A percentile compares a stretch with the other conserved stretches of the same genome.
phyloP scores from a whole-genome alignment of 163 green algal genomes.

The Prototheca cutis region DNA sequence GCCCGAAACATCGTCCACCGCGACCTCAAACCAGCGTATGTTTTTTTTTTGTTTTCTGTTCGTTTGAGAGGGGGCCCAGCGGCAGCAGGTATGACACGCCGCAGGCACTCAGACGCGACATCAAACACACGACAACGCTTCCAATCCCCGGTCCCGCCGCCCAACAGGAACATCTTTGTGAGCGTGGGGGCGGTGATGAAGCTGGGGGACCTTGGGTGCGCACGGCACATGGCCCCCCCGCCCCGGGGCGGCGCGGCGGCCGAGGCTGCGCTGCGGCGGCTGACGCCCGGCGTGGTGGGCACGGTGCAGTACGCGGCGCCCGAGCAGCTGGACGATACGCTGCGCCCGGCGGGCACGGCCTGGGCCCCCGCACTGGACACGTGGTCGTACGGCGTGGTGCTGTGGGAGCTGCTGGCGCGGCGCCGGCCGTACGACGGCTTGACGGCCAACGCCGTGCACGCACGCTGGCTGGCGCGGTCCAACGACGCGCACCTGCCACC shows the following conservation, averaged over 20 bases:
- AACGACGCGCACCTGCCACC: neutral
- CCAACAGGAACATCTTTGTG: slow-evolving; percentile 40
- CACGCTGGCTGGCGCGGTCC: neutral
- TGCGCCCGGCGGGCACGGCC: neutral
- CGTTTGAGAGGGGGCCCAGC: neutral
- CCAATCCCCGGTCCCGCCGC: too few species aligned
- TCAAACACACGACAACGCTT: too few species aligned
- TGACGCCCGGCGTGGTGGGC: slow-evolving; percentile 31
- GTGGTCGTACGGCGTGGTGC: slow-evolving; percentile 52
- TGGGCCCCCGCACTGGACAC: slow-evolving; percentile 18
- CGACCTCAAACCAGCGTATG: slow-evolving; percentile 50
- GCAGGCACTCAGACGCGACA: too few species aligned
- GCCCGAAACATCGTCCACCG: slow-evolving; percentile 46
- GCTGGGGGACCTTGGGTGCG: slow-evolving; percentile 61
- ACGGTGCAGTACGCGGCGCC: slow-evolving; percentile 40
- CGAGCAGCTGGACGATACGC: slow-evolving; percentile 6
- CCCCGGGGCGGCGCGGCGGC: neutral
- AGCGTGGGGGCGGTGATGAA: slow-evolving; percentile 45
- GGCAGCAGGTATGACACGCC: too few species aligned
- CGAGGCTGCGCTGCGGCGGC: slow-evolving; percentile 1
- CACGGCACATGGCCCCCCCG: slow-evolving; percentile 13
- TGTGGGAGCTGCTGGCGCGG: slow-evolving; percentile 48
- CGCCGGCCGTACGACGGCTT: slow-evolving; percentile 42
- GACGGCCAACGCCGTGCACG: slow-evolving; percentile 32
- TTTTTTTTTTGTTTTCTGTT: neutral